These are phyloP conservation scores for Mycena polygramma DNA, from an alignment of 768 basidiomycete species.

Conservation along the genomic window DNA sequence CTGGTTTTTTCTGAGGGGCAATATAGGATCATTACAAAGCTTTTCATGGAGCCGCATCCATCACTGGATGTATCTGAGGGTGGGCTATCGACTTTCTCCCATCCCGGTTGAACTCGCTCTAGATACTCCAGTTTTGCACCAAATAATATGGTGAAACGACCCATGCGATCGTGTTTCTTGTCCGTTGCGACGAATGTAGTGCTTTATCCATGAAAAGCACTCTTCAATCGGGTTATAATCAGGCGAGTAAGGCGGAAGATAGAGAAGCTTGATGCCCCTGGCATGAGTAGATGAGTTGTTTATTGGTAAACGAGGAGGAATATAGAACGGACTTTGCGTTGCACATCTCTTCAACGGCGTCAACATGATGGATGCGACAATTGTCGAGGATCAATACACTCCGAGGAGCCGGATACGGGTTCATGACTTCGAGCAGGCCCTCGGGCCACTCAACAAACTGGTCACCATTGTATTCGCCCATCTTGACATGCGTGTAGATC, in stretches of 20 bases:
- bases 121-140: no score
- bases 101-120: no score
- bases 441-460: conserved; percentile 38
- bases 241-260: background rate
- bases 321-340: background rate
- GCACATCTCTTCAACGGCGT: conserved; percentile 32
- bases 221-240: conserved; percentile 42
- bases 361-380: conserved; percentile 47
- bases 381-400: conserved; percentile 49
- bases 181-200: conserved; percentile 3
- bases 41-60: background rate
- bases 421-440: conserved; percentile 39
- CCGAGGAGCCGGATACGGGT: conserved; percentile 39
- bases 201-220: conserved; percentile 11
- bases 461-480: conserved; percentile 41
- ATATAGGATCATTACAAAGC: background rate
- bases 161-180: background rate
- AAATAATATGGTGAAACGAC: no score
- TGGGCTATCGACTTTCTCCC: no score
- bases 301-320: background rate
- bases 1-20: background rate
- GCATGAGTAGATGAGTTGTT: background rate
- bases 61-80: no score
- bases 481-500: conserved; percentile 40
- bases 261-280: conserved; percentile 1